These are phyloP conservation scores for Psophocarpus tetragonolobus DNA, from an alignment of 306 rosid species.

Conservation along the genomic window DNA sequence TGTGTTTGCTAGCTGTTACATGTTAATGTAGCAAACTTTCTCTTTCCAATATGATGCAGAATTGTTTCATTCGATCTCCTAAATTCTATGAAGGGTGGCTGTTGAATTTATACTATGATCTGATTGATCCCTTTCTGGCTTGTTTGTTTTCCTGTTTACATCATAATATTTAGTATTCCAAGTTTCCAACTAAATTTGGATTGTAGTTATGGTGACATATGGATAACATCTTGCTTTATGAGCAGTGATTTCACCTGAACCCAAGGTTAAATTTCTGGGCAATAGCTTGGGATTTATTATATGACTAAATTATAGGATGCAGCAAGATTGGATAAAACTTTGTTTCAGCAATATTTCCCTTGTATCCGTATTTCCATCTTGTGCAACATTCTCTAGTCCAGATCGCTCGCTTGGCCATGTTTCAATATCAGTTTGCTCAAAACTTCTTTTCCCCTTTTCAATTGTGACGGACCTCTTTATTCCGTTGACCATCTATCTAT, in stretches of 20 bases:
- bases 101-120: constrained; percentile 9
- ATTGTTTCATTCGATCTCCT: constrained; percentile 1
- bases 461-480: neutral
- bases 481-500: neutral
- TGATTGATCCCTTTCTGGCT: constrained; percentile 4
- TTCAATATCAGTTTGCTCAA: neutral
- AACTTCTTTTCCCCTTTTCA: neutral
- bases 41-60: constrained; percentile 9
- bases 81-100: constrained; percentile 20
- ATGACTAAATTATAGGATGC: constrained; percentile 9
- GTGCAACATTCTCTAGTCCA: neutral
- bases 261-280: constrained; percentile 4
- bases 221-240: neutral
- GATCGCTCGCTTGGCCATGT: constrained; percentile 1
- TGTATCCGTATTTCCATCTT: neutral
- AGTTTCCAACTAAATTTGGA: constrained; percentile 24
- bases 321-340: neutral
- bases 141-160: constrained; percentile 21
- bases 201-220: neutral
- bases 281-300: constrained; percentile 2
- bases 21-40: constrained; percentile 17
- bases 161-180: constrained; percentile 16
- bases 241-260: constrained; percentile 3
- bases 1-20: neutral
- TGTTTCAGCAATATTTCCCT: neutral